These are phyloP conservation scores for Macrophomina pseudophaseolina DNA, from an alignment of 2,329 filamentous ascomycete genomes.

Conservation along the genomic window DNA sequence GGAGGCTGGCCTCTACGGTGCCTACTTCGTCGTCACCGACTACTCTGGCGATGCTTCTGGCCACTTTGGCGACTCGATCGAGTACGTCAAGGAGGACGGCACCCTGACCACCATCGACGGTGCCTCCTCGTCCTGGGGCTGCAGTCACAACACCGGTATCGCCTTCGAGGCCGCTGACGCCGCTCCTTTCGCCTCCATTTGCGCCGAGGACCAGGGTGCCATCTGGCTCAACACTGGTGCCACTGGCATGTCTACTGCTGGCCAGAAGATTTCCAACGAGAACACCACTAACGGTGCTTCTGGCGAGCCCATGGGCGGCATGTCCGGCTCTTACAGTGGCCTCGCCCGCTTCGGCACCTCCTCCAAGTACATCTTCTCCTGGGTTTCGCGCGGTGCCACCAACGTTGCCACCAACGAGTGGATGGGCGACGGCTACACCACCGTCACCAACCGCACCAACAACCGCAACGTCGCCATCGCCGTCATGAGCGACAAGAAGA, in stretches of 20 bases:
- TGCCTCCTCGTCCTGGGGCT: slow-evolving; percentile 63
- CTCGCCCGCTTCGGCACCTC: slow-evolving; percentile 60
- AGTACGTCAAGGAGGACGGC: slow-evolving; percentile 57
- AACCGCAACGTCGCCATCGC: slow-evolving; percentile 66
- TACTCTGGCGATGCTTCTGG: slow-evolving; percentile 61
- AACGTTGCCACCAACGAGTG: slow-evolving; percentile 61
- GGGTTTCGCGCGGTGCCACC: slow-evolving; percentile 65
- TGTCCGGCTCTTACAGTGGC: slow-evolving; percentile 65
- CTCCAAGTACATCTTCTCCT: slow-evolving; percentile 64
- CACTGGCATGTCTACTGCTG: slow-evolving; percentile 58
- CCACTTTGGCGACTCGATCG: slow-evolving; percentile 64
- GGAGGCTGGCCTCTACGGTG: slow-evolving; percentile 61
- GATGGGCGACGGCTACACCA: slow-evolving; percentile 63
- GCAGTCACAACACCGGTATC: slow-evolving; percentile 69
- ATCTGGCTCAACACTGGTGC: slow-evolving; percentile 69
- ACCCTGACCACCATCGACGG: slow-evolving; percentile 57
- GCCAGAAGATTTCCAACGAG: slow-evolving; percentile 67
- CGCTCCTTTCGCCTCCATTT: slow-evolving; percentile 63
- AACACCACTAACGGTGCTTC: slow-evolving; percentile 64
- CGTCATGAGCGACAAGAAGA: slow-evolving; percentile 63
- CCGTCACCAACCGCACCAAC: slow-evolving; percentile 58
- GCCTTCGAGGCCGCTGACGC: slow-evolving; percentile 65
- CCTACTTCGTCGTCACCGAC: slow-evolving; percentile 66
- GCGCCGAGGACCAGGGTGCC: slow-evolving; percentile 66
- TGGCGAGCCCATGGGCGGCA: slow-evolving; percentile 66